These are phyloP conservation scores for Tarenaya hassleriana DNA, from an alignment of 345 rosid species.

Conservation along the genomic window DNA sequence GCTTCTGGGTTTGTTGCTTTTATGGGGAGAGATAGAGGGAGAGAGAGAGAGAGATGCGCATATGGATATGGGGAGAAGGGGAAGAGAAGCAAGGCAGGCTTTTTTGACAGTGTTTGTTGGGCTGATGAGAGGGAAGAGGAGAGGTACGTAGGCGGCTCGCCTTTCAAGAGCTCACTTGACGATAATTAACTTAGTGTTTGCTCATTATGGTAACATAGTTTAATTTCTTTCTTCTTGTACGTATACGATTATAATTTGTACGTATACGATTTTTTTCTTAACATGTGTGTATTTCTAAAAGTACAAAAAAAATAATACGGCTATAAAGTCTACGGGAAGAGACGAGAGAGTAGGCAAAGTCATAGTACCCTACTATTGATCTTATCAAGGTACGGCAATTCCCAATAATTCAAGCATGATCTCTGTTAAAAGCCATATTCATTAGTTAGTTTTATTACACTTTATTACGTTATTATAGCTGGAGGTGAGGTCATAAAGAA, in stretches of 20 bases:
- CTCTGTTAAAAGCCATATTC: background rate
- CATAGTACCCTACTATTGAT: slow-evolving; percentile 19
- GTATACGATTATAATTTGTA: too few species aligned
- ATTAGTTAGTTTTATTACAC: background rate
- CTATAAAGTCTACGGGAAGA: slow-evolving; percentile 17
- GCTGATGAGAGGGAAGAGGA: slow-evolving; percentile 18
- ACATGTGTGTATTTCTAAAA: background rate
- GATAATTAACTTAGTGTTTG: slow-evolving; percentile 10
- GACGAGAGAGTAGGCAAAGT: slow-evolving; percentile 22
- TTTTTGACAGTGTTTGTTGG: slow-evolving; percentile 30
- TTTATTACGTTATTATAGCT: background rate
- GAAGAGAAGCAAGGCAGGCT: slow-evolving; percentile 24
- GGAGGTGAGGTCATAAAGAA: background rate
- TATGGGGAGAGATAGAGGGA: slow-evolving; percentile 14
- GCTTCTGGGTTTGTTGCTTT: slow-evolving; percentile 14
- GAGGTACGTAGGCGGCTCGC: slow-evolving; percentile 24
- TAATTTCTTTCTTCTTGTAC: too few species aligned
- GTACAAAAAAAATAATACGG: slow-evolving; percentile 23
- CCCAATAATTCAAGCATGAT: slow-evolving; percentile 17
- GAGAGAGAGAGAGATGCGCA: slow-evolving; percentile 23
- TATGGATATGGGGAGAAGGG: slow-evolving; percentile 24
- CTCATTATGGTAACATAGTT: too few species aligned
- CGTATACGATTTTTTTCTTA: too few species aligned
- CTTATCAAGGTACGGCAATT: slow-evolving; percentile 28
- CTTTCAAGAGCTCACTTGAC: slow-evolving; percentile 20